phyloP scores from a whole-genome alignment of 2,329 filamentous ascomycete genomes.

The Cryphonectria japonica region DNA sequence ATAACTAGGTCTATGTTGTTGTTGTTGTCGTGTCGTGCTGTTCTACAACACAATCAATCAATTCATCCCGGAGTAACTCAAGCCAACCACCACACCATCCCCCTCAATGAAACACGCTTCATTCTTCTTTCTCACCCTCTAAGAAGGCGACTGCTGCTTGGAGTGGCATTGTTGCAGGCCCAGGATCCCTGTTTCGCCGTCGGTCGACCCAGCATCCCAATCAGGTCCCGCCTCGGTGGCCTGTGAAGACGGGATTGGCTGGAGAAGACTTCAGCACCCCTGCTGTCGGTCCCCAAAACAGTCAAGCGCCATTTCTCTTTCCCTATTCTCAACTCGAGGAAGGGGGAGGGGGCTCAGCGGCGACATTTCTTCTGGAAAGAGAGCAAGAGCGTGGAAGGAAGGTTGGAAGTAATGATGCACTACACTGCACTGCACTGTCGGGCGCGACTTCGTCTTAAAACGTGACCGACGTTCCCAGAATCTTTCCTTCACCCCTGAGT shows the following conservation, averaged over 20 bases:
- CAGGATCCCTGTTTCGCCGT: background rate
- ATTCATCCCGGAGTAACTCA: background rate
- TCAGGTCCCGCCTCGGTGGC: slow-evolving; percentile 21
- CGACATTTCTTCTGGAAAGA: slow-evolving; percentile 6
- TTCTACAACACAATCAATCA: background rate
- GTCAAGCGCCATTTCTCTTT: slow-evolving; percentile 15
- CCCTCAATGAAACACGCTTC: too few relatives aligned
- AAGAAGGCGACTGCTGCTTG: background rate
- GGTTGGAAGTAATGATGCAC: background rate
- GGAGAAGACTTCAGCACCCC: background rate
- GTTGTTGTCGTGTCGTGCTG: too few relatives aligned
- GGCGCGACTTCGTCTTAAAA: slow-evolving; percentile 7
- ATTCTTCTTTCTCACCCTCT: background rate
- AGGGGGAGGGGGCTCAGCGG: slow-evolving; percentile 13
- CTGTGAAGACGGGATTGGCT: slow-evolving; percentile 23
- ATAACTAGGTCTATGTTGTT: background rate
- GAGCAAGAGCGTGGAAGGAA: background rate
- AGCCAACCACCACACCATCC: background rate
- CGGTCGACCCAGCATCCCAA: slow-evolving; percentile 13
- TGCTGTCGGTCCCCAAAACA: slow-evolving; percentile 25
- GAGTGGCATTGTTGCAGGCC: background rate
- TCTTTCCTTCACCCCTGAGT: background rate
- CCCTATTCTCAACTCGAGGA: slow-evolving; percentile 1
- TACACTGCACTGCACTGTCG: background rate
- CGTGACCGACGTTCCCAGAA: background rate